Percentiles rank a stretch among this genome's conserved stretches.
phyloP scores from a whole-genome alignment of 805 yeast genomes.

The Komagataella mondaviorum region DNA sequence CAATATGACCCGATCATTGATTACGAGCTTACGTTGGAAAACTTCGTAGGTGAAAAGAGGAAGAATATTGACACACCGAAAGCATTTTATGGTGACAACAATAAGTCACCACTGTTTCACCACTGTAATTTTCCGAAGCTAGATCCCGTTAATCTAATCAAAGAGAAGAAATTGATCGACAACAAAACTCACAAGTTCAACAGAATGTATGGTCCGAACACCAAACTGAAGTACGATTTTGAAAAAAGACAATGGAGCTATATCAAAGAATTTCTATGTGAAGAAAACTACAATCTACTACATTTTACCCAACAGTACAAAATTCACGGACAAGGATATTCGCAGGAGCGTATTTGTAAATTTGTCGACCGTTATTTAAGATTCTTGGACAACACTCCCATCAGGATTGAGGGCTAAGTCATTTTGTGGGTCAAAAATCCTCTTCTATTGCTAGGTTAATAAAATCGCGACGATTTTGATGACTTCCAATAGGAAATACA shows the following conservation, averaged over 20 bases:
- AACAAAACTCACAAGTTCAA: not conserved
- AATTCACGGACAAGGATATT: not conserved
- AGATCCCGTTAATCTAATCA: slow-evolving; percentile 27
- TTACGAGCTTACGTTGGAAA: not conserved
- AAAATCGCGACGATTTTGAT: not conserved
- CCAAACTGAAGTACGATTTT: slow-evolving; percentile 12
- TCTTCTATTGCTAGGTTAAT: not conserved
- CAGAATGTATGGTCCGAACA: slow-evolving; percentile 1
- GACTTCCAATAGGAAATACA: not conserved
- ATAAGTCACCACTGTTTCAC: slow-evolving; percentile 10
- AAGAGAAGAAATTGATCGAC: slow-evolving; percentile 5
- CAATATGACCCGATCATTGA: slow-evolving; percentile 33
- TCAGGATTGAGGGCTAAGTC: not conserved
- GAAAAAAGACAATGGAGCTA: slow-evolving; percentile 15
- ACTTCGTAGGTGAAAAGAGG: not conserved
- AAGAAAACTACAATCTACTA: not conserved
- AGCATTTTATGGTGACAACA: slow-evolving; percentile 9
- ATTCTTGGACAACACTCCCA: not conserved
- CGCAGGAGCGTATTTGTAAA: not conserved
- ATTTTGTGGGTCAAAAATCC: not conserved
- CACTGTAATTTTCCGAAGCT: slow-evolving; percentile 37
- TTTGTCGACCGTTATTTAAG: not conserved
- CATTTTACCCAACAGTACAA: not conserved
- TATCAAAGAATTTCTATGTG: slow-evolving; percentile 14
- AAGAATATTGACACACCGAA: not conserved